These are phyloP conservation scores for Trametes cubensis DNA, from an alignment of 768 basidiomycete species.

Conservation along the genomic window DNA sequence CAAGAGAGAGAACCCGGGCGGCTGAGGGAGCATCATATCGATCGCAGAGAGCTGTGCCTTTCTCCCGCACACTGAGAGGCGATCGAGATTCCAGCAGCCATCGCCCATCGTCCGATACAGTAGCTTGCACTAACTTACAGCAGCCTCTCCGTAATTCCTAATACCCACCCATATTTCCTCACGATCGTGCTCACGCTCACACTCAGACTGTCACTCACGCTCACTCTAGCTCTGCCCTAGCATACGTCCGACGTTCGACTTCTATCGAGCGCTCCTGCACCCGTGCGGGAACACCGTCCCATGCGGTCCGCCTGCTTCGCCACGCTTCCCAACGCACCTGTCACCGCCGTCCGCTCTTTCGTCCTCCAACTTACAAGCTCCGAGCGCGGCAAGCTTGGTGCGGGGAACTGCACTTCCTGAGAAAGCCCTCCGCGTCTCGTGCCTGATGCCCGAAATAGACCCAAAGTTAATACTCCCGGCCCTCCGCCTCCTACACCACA, in stretches of 20 bases:
- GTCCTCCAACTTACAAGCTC: constrained; percentile 2
- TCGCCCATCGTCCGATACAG: too few species aligned
- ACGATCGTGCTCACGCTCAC: too few species aligned
- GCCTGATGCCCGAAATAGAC: constrained; percentile 23
- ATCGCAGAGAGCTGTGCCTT: constrained; percentile 19
- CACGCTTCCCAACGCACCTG: constrained; percentile 16
- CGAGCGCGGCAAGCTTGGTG: constrained; percentile 5
- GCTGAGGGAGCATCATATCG: constrained; percentile 15
- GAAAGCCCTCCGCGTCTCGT: constrained; percentile 14
- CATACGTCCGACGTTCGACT: too few species aligned
- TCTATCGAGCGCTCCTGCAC: constrained; percentile 13
- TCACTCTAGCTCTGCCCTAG: too few species aligned
- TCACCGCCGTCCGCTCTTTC: constrained; percentile 11
- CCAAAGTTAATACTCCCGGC: constrained; percentile 21
- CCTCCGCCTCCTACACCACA: constrained; percentile 2
- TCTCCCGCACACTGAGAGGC: constrained; percentile 16
- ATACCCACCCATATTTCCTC: too few species aligned
- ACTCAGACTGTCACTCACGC: too few species aligned
- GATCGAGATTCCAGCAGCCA: constrained; percentile 18
- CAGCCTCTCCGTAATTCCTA: too few species aligned
- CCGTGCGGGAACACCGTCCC: constrained; percentile 13
- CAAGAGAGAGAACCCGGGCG: constrained; percentile 12
- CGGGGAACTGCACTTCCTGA: constrained; percentile 13
- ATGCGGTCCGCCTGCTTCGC: constrained; percentile 25
- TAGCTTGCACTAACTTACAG: too few species aligned